Conservation (phyloP, 495 filamentous ascomycete species). For the Penicillium malachiteum region DNA sequence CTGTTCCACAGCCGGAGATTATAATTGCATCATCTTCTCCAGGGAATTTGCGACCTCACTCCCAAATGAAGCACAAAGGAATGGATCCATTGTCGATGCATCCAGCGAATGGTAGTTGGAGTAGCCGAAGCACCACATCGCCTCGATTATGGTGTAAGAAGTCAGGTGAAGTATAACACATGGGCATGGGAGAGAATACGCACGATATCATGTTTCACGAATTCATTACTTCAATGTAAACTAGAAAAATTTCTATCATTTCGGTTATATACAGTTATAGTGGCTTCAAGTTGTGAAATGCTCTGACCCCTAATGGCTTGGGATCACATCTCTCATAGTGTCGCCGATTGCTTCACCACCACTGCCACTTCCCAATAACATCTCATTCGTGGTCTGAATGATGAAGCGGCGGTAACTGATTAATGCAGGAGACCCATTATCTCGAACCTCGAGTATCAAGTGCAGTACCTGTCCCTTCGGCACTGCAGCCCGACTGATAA, state of each 20-base stretch:
- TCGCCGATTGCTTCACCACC: slow-evolving; percentile 13
- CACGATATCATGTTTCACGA: too few relatives aligned
- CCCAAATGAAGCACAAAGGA: slow-evolving; percentile 12
- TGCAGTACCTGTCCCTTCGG: slow-evolving; percentile 26
- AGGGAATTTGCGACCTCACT: slow-evolving; percentile 3
- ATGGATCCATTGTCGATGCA: slow-evolving; percentile 23
- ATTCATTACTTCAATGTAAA: too few relatives aligned
- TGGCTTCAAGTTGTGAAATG: too few relatives aligned
- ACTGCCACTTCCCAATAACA: slow-evolving; percentile 8
- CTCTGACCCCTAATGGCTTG: background rate
- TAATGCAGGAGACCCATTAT: slow-evolving; percentile 32
- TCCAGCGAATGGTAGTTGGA: slow-evolving; percentile 15
- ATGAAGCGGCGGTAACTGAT: slow-evolving; percentile 42
- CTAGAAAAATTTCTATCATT: background rate
- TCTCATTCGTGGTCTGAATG: slow-evolving; percentile 34
- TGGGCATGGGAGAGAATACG: background rate
- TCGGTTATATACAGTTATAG: too few relatives aligned
- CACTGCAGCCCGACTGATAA: slow-evolving; percentile 28
- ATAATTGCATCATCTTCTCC: background rate
- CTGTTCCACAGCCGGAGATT: slow-evolving; percentile 12
- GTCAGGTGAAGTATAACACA: slow-evolving; percentile 11
- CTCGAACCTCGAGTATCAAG: slow-evolving; percentile 42
- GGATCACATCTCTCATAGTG: slow-evolving; percentile 8
- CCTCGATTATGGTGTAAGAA: slow-evolving; percentile 13
- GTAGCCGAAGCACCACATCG: slow-evolving; percentile 10